Conservation (phyloP, 2,329 filamentous ascomycete genomes). For the Ophiognomonia clavigignenti-juglandacearum region DNA sequence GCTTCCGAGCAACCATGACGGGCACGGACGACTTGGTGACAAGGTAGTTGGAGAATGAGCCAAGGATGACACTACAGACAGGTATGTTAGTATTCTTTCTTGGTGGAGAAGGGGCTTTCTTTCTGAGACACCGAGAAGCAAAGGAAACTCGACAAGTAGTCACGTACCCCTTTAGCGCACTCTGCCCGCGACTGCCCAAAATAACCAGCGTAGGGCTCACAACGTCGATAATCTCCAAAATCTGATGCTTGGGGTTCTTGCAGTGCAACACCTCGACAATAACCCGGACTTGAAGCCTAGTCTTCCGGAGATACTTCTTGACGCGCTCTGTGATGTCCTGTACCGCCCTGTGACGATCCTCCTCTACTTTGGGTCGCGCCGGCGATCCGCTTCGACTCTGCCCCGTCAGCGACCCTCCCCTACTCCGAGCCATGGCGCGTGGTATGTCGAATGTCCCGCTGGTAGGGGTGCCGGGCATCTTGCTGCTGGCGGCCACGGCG, state of each 20-base stretch:
- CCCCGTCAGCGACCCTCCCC: background rate
- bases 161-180: conserved; percentile 83
- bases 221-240: conserved; percentile 94
- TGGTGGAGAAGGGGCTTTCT: conserved; percentile 20
- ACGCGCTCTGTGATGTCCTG: conserved; percentile 80
- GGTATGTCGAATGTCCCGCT: conserved; percentile 27
- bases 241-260: conserved; percentile 94
- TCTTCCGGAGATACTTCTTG: conserved; percentile 83
- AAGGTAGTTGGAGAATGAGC: conserved; percentile 95
- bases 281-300: conserved; percentile 83
- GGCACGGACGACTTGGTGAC: conserved; percentile 95
- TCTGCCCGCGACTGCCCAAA: conserved; percentile 84
- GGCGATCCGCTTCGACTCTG: conserved; percentile 2
- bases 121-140: background rate
- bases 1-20: conserved; percentile 95
- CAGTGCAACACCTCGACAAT: conserved; percentile 97
- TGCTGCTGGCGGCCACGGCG: conserved; percentile 47
- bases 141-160: background rate
- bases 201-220: conserved; percentile 90
- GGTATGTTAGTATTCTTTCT: conserved; percentile 25
- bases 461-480: conserved; percentile 24
- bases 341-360: conserved; percentile 76
- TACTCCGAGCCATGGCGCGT: background rate
- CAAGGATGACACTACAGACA: conserved; percentile 71
- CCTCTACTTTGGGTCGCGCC: conserved; percentile 52